A percentile compares a stretch with the other conserved stretches of the same genome.
These are phyloP conservation scores for Irpex sp. DNA, from an alignment of 1,284 basidiomycete species.

Conservation along the genomic window DNA sequence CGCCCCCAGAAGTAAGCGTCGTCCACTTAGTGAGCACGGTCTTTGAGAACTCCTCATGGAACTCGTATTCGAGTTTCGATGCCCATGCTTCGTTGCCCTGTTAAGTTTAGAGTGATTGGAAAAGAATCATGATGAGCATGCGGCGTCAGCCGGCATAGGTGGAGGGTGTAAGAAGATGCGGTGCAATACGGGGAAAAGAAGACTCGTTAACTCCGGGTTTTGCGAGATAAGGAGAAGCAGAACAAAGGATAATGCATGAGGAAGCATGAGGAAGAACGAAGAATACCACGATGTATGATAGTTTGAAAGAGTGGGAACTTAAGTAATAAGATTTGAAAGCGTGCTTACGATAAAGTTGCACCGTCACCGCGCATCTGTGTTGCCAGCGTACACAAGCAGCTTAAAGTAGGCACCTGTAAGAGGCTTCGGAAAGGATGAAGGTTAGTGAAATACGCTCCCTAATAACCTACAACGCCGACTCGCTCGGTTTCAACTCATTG, in stretches of 20 bases:
- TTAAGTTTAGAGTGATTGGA: too few species aligned
- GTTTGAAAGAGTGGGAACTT: background rate
- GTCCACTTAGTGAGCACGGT: conserved; percentile 45
- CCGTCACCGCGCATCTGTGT: conserved; percentile 52
- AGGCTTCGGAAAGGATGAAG: too few species aligned
- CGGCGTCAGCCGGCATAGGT: background rate
- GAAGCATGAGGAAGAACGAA: too few species aligned
- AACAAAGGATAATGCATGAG: too few species aligned
- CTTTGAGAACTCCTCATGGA: conserved; percentile 56
- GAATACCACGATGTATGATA: too few species aligned
- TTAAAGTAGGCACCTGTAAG: conserved; percentile 50
- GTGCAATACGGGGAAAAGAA: too few species aligned
- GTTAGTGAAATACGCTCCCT: too few species aligned
- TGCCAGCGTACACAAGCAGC: conserved; percentile 81
- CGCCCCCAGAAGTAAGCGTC: conserved; percentile 31
- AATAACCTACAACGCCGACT: too few species aligned
- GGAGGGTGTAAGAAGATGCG: too few species aligned
- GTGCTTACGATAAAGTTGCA: conserved; percentile 67
- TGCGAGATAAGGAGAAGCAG: too few species aligned
- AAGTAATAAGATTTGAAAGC: conserved; percentile 17
- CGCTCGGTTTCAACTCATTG: too few species aligned
- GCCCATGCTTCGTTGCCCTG: conserved; percentile 78
- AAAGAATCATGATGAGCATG: background rate
- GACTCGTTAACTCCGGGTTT: too few species aligned
- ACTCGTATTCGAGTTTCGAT: conserved; percentile 54